Conservation (phyloP, 495 filamentous ascomycete genomes). For the Trichoderma asperelloides region DNA sequence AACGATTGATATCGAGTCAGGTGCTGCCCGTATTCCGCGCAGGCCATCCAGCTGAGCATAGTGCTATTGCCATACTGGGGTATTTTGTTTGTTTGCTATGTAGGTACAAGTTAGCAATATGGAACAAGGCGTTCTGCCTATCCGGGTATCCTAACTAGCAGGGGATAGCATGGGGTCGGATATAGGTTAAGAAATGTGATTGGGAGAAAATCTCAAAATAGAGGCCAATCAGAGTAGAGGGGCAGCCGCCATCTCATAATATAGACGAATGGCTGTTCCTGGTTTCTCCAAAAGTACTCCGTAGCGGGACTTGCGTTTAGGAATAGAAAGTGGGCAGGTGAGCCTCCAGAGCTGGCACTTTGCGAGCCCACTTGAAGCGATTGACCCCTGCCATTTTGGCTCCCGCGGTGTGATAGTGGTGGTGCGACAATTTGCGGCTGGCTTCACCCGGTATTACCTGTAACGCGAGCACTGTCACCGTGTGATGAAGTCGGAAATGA, state of each 20-base stretch:
- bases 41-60: not conserved
- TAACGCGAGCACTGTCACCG: not conserved
- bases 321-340: not conserved
- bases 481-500: not conserved
- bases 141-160: not conserved
- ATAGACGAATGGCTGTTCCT: not conserved
- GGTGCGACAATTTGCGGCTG: constrained; percentile 7
- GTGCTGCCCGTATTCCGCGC: not conserved
- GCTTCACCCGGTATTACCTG: not conserved
- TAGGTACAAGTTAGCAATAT: not conserved
- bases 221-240: not conserved
- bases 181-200: not conserved
- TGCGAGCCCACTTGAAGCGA: not conserved
- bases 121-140: not conserved
- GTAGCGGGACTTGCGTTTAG: not conserved
- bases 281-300: not conserved
- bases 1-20: not conserved
- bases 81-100: not conserved
- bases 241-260: not conserved
- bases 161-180: not conserved
- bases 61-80: not conserved
- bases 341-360: not conserved
- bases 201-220: not conserved
- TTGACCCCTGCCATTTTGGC: not conserved
- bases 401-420: constrained; percentile 3